A percentile compares a stretch with the other conserved stretches of the same genome.
Evolutionary conservation across 1,284 basidiomycete species (phyloP).

Genomic region (Naganishia liquefaciens): DNA sequence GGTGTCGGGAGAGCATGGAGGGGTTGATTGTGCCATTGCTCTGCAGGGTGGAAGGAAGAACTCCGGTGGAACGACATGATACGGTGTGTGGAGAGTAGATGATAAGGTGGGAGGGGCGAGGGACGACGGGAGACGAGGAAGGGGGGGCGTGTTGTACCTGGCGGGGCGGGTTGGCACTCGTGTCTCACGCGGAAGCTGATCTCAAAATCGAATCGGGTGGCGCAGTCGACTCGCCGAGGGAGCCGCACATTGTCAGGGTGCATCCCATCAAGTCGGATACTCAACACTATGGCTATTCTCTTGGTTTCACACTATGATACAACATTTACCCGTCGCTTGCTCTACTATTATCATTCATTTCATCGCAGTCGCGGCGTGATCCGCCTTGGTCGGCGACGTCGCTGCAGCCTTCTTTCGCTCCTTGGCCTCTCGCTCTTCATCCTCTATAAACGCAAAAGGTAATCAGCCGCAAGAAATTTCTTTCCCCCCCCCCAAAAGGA

Average conservation of each 20-base stretch:
- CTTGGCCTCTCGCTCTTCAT: slow-evolving; percentile 20
- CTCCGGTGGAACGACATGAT: slow-evolving; percentile 19
- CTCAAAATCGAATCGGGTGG: too few species aligned
- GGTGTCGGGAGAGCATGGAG: slow-evolving; percentile 70
- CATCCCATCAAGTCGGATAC: too few species aligned
- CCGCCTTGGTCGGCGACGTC: neutral
- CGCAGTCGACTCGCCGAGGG: too few species aligned
- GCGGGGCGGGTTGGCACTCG: too few species aligned
- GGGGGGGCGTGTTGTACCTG: too few species aligned
- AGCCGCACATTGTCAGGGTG: too few species aligned
- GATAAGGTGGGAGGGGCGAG: neutral
- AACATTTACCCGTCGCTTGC: too few species aligned
- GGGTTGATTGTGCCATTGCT: slow-evolving; percentile 36
- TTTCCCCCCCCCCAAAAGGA: neutral
- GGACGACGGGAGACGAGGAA: too few species aligned
- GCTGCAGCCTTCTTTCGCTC: slow-evolving; percentile 11
- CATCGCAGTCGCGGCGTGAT: neutral
- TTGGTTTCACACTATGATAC: too few species aligned
- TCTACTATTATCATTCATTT: neutral
- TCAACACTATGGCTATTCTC: too few species aligned
- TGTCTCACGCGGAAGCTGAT: too few species aligned
- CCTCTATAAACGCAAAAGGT: slow-evolving; percentile 10
- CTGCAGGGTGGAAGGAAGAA: slow-evolving; percentile 8
- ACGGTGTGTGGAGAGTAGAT: neutral
- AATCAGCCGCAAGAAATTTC: neutral